These are phyloP conservation scores for Leccinum disarticulatum DNA, from an alignment of 768 basidiomycete species.

Conservation along the genomic window DNA sequence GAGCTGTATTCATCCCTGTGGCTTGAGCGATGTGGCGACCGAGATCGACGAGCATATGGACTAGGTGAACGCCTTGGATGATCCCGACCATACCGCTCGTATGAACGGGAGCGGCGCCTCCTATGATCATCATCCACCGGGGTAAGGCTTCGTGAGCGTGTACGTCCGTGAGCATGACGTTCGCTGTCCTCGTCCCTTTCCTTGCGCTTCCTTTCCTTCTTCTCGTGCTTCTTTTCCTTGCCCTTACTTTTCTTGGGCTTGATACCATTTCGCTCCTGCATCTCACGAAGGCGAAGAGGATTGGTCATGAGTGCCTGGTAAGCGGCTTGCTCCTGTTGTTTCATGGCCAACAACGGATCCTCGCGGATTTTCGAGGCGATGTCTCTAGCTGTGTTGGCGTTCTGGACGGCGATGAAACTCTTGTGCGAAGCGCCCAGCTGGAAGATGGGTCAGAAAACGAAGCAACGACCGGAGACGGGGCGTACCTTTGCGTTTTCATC, in stretches of 20 bases:
- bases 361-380: slow-evolving; percentile 93
- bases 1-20: slow-evolving; percentile 22
- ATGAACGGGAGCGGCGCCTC: slow-evolving; percentile 31
- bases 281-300: slow-evolving; percentile 76
- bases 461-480: slow-evolving; percentile 1
- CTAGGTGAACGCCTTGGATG: slow-evolving; percentile 44
- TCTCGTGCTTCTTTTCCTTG: slow-evolving; percentile 52
- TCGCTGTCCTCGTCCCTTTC: slow-evolving; percentile 27
- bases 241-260: slow-evolving; percentile 76
- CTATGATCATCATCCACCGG: slow-evolving; percentile 29
- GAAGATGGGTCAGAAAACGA: slow-evolving; percentile 10
- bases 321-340: slow-evolving; percentile 94
- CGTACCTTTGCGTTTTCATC: slow-evolving; percentile 88
- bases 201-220: slow-evolving; percentile 45
- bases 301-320: slow-evolving; percentile 85
- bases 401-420: slow-evolving; percentile 92
- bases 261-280: slow-evolving; percentile 81
- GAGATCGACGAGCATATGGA: slow-evolving; percentile 46
- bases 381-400: slow-evolving; percentile 88
- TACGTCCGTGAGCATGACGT: slow-evolving; percentile 31
- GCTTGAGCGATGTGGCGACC: slow-evolving; percentile 40
- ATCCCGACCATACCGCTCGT: slow-evolving; percentile 27
- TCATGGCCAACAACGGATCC: slow-evolving; percentile 96
- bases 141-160: slow-evolving; percentile 34
- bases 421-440: slow-evolving; percentile 86